Percentiles rank a stretch among this genome's conserved stretches.
Evolutionary conservation across 2,329 filamentous ascomycete genomes (phyloP).

Genomic region (Fusarium sublunatum): DNA sequence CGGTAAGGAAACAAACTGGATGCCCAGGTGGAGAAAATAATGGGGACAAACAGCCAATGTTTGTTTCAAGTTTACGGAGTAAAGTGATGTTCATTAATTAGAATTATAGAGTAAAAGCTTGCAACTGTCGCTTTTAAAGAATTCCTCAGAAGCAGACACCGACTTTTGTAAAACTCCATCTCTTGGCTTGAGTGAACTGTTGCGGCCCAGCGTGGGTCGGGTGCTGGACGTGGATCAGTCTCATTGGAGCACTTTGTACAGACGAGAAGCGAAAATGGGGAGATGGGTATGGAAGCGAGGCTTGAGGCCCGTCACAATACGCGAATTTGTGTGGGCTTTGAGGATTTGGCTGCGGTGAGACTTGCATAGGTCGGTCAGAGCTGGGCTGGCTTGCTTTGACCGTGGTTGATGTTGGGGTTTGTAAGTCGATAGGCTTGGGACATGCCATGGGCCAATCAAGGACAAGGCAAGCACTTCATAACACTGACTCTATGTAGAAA

Average conservation of each 20-base stretch:
- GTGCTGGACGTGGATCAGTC: conserved; percentile 45
- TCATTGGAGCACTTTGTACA: conserved; percentile 43
- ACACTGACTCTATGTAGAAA: neutral
- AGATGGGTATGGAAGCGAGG: conserved; percentile 30
- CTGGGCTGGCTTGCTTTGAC: neutral
- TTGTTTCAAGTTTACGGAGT: neutral
- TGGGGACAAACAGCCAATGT: neutral
- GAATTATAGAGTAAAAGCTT: neutral
- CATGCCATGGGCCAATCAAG: conserved; percentile 18
- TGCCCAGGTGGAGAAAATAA: neutral
- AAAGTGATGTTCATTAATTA: too few species aligned
- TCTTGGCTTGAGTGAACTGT: conserved; percentile 37
- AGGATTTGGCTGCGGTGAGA: conserved; percentile 18
- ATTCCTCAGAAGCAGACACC: neutral
- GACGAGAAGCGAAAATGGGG: conserved; percentile 26
- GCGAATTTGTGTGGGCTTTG: conserved; percentile 8
- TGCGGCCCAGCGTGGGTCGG: conserved; percentile 45
- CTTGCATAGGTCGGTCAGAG: conserved; percentile 23
- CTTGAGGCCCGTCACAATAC: conserved; percentile 21
- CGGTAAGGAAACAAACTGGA: conserved; percentile 1
- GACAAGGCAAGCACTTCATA: conserved; percentile 10
- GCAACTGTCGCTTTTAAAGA: neutral
- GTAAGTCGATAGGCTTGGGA: conserved; percentile 10
- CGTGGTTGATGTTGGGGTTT: conserved; percentile 16
- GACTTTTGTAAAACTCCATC: conserved; percentile 20